Conservation (phyloP, 495 filamentous ascomycete species). For the Pseudevernia furfuracea region DNA sequence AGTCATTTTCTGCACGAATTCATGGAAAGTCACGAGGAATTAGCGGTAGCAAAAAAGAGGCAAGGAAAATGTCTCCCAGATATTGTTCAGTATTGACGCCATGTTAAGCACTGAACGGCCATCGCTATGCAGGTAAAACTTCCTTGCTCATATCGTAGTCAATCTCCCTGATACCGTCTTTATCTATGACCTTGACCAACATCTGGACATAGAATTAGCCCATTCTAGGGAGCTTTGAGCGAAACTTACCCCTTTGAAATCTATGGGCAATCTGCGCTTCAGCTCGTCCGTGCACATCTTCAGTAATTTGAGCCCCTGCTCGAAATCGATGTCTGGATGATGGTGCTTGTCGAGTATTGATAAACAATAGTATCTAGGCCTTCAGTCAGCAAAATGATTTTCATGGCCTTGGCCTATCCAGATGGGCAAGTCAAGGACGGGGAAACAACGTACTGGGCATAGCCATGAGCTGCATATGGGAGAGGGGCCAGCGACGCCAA, state of each 20-base stretch:
- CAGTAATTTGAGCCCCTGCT: conserved; percentile 82
- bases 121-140: conserved; percentile 53
- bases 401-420: background rate
- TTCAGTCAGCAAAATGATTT: background rate
- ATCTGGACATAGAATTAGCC: conserved; percentile 38
- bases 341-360: conserved; percentile 97
- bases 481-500: conserved; percentile 78
- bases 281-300: conserved; percentile 93
- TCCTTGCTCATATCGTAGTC: conserved; percentile 73
- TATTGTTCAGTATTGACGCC: background rate
- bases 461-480: conserved; percentile 95
- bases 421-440: background rate
- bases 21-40: background rate
- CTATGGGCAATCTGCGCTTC: conserved; percentile 89
- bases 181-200: conserved; percentile 84
- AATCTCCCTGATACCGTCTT: conserved; percentile 77
- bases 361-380: conserved; percentile 74
- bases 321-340: conserved; percentile 81
- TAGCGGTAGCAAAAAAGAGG: background rate
- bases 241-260: conserved; percentile 79
- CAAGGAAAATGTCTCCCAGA: background rate
- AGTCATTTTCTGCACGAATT: background rate
- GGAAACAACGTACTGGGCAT: conserved; percentile 71
- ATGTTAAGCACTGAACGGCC: background rate
- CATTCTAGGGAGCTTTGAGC: background rate